Evolutionary conservation across 2,329 filamentous ascomycete species (phyloP), one percentile per base, ranked within the genome.

Genomic region (Clarireedia monteithiana): DNA sequence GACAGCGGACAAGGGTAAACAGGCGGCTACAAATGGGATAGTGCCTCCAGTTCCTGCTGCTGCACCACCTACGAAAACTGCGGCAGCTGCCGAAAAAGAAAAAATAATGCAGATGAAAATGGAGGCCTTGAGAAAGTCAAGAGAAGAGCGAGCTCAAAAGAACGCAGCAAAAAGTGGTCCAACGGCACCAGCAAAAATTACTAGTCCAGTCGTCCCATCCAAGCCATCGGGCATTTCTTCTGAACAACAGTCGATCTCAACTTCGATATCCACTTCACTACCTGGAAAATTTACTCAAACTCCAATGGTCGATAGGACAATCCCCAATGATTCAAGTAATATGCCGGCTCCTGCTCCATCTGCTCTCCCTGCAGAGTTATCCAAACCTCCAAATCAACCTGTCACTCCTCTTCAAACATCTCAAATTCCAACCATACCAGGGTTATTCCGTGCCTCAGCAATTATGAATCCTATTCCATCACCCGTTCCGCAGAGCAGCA

Each of bases 31-130:
- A 12, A 40, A 53, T 20, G 23, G 42, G 17, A 36, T 40, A 36
- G 23, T n/a, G 6, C 7, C 40, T 53, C 3, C 40, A 5, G 12
- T 17, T 20, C 17, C 48, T 49, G 36, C 55, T 42, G 15, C 40
- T 50, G 15, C 51, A 34, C 36, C 58, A 50, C 38, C 62, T 54
- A 40, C 59, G 26, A 66, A 64, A 26, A 42, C 58, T 51, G 30
- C 63, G 30, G 59, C 40, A 34, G 82, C 85, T 66, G 82, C 81
- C 17, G 80, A 90, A 61, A 95, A 88, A 58, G 88, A 89, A 56
- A 80, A 78, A 57, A 73, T 91, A 34, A 77, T 91, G 48, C 83
- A 89, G 61, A 82, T 89, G 67, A 90, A 89, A 62, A 85, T 95
- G 66, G 88, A 90, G 58, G 86, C 86, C 23, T 73, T 94, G 23